These are phyloP conservation scores for Kurtzmaniella quercitrusa DNA, from an alignment of 1,139 yeast genomes.

Conservation along the genomic window DNA sequence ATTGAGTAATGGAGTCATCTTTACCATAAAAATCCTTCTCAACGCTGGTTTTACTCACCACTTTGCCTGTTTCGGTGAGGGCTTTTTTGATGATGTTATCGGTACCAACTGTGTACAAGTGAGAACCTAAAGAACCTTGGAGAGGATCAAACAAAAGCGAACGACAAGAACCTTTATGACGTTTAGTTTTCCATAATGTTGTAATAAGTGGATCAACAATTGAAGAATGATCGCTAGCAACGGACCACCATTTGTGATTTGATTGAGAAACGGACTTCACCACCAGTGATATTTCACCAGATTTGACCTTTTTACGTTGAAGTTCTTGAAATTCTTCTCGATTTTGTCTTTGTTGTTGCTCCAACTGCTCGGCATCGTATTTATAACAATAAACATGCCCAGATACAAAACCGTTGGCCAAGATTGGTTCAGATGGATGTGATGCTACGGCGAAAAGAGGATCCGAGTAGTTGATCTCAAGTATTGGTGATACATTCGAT, in stretches of 20 bases:
- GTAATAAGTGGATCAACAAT: slow-evolving; percentile 27
- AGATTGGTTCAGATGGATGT: slow-evolving; percentile 67
- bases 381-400: slow-evolving; percentile 64
- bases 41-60: slow-evolving; percentile 47
- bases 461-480: slow-evolving; percentile 48
- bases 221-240: slow-evolving; percentile 32
- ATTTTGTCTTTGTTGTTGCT: slow-evolving; percentile 22
- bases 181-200: slow-evolving; percentile 75
- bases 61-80: slow-evolving; percentile 69
- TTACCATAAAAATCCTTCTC: slow-evolving; percentile 22
- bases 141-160: slow-evolving; percentile 63
- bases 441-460: slow-evolving; percentile 78
- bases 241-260: slow-evolving; percentile 48
- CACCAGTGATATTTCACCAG: slow-evolving; percentile 24
- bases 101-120: slow-evolving; percentile 67
- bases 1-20: slow-evolving; percentile 50
- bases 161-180: slow-evolving; percentile 89
- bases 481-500: slow-evolving; percentile 45
- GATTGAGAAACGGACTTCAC: slow-evolving; percentile 35
- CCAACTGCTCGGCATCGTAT: slow-evolving; percentile 49
- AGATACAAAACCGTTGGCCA: slow-evolving; percentile 72
- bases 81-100: slow-evolving; percentile 82
- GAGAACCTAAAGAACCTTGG: slow-evolving; percentile 44
- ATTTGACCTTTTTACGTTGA: slow-evolving; percentile 24
- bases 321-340: slow-evolving; percentile 18